phyloP scores from a whole-genome alignment of 2,329 filamentous ascomycete species.

The Neopestalotiopsis sp. region DNA sequence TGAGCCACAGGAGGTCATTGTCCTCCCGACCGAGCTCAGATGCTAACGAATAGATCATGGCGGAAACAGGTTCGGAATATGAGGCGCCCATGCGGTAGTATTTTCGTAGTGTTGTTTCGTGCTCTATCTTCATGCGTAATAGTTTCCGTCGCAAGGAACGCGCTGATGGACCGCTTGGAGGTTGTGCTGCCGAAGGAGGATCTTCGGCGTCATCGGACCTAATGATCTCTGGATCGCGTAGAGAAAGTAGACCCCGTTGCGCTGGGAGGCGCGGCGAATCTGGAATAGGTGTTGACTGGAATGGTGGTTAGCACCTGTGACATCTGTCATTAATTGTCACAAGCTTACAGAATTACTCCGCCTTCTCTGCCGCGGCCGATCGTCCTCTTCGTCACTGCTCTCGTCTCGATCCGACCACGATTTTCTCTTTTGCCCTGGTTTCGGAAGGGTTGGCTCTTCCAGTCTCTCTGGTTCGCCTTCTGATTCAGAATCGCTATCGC shows the following conservation, averaged over 20 bases:
- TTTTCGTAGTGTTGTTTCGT: constrained; percentile 75
- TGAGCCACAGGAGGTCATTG: constrained; percentile 93
- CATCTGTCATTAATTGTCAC: constrained; percentile 23
- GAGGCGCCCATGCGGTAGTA: constrained; percentile 91
- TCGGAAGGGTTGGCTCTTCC: constrained; percentile 54
- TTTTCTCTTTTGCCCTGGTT: constrained; percentile 74
- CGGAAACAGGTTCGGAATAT: constrained; percentile 93
- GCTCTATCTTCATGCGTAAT: constrained; percentile 75
- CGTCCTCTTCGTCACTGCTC: constrained; percentile 74
- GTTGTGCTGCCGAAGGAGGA: constrained; percentile 64
- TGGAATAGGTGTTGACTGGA: constrained; percentile 69
- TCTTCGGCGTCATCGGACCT: constrained; percentile 56
- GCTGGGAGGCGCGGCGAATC: constrained; percentile 63
- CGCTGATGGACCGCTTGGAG: constrained; percentile 69
- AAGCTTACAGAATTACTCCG: constrained; percentile 83
- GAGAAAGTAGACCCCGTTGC: constrained; percentile 64
- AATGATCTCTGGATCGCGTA: constrained; percentile 53
- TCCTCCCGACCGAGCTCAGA: constrained; percentile 96
- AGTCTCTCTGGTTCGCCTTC: constrained; percentile 64
- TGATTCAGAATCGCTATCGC: constrained; percentile 61
- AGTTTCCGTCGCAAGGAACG: constrained; percentile 75
- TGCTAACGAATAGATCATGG: constrained; percentile 91
- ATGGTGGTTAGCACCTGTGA: constrained; percentile 30
- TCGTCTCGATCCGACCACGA: constrained; percentile 76
- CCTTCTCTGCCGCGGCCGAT: constrained; percentile 78